Conservation (phyloP, 371 early-diverging fungal genomes). For the Zancudomyces culisetae region DNA sequence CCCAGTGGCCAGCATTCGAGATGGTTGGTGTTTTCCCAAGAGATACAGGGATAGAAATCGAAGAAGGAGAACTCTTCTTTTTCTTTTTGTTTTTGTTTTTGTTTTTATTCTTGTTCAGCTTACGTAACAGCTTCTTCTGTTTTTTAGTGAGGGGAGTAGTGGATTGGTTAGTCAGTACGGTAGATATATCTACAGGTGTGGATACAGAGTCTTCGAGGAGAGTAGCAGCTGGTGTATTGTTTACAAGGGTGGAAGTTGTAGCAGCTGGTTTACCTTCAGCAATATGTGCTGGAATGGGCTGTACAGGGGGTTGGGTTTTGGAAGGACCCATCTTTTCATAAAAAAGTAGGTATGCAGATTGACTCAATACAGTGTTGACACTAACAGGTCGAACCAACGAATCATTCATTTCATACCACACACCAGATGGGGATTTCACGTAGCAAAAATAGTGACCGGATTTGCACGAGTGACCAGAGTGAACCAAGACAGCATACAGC, state of each 20-base stretch:
- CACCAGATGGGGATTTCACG: constrained; percentile 47
- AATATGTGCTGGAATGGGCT: too few species aligned
- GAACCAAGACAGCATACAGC: constrained; percentile 59
- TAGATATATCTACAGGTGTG: too few species aligned
- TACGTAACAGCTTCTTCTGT: not conserved
- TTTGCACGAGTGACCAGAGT: constrained; percentile 47
- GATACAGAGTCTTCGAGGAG: too few species aligned
- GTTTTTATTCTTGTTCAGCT: constrained; percentile 6
- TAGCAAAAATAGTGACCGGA: constrained; percentile 70
- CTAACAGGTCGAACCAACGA: constrained; percentile 39
- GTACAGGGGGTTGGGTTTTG: not conserved
- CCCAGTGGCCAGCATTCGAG: not conserved
- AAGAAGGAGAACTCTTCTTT: not conserved
- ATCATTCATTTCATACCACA: constrained; percentile 71
- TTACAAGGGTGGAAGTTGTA: too few species aligned
- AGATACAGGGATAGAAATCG: not conserved
- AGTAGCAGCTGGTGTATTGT: too few species aligned
- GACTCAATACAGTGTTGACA: constrained; percentile 36
- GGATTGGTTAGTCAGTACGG: too few species aligned
- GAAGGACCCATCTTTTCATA: constrained; percentile 29
- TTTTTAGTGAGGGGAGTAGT: too few species aligned
- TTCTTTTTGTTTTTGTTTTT: constrained; percentile 7
- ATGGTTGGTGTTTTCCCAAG: not conserved
- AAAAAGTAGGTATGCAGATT: constrained; percentile 72
- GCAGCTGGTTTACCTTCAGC: too few species aligned